Base-by-base conservation (phyloP, 768 basidiomycete genomes). In the Strobilomyces dryophilus region DNA sequence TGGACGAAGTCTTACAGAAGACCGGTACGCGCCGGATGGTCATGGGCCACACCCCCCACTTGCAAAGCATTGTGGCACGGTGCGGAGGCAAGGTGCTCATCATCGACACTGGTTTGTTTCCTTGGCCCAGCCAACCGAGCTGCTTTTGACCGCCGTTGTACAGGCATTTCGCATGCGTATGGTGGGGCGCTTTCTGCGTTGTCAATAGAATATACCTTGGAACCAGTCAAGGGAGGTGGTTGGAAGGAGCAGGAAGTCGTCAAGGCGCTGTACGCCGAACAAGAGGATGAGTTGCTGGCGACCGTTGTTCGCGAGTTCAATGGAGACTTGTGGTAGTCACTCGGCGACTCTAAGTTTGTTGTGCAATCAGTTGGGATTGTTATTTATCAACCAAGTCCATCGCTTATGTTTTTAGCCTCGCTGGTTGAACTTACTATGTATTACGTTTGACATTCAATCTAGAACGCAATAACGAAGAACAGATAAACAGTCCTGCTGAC, bases 11-110 rank as follows among this genome's bases (percentile, higher is more conserved):
- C 17, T 71, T 91, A 47, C 65, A 77, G 31, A 82, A 79, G 67
- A 86, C 91, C 1, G 92, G 92, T 1, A 94, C 90, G 26, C 73
- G 91, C 53, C 76, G 92, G 60, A 84, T 95, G 83, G 81, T 99
- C 42, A 94, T 97, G 92, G 95, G 95, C 0, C 97, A 98, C 68
- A 98, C 97, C 1, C 95, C 97, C 1, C 79, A 95, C 66, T 92
- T 97, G 40, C 55, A 91, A 79, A 82, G 81, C 58, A 95, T 98
- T 45, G 83, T 89, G 4, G 82, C 89, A 6, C 76, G 94, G 52
- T 99, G 97, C 65, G 77, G 82, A 36, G 94, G 92, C n/a, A 93
- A 89, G 61, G 83, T 98, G 41, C 86, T 98, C 60, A 89, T 98
- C 55, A 98, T 99, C 47, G 95, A 99, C 65, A 98, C 95, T 0